These are phyloP conservation scores for Pyrenophora tritici-repentis DNA, from an alignment of 2,329 filamentous ascomycete genomes.

Conservation along the genomic window DNA sequence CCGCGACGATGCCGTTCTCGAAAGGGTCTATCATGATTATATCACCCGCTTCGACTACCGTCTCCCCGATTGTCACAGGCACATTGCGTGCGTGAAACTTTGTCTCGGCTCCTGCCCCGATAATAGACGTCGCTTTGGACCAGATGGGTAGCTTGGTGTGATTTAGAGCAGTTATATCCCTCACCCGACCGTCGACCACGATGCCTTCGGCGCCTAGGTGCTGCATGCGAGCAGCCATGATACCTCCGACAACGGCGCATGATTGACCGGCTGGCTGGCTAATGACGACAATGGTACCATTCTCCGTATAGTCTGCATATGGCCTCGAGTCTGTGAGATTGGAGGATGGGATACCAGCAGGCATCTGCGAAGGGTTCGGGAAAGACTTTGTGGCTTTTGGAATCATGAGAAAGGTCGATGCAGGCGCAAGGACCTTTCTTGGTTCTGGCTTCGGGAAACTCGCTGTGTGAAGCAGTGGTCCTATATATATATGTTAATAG, in stretches of 20 bases:
- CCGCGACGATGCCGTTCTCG: constrained; percentile 70
- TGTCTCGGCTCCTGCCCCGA: constrained; percentile 62
- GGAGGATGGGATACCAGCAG: constrained; percentile 39
- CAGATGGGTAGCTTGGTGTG: constrained; percentile 64
- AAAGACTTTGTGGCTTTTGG: constrained; percentile 58
- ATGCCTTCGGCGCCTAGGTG: constrained; percentile 63
- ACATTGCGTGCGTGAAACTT: constrained; percentile 60
- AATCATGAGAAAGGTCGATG: constrained; percentile 67
- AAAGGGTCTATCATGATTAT: constrained; percentile 70
- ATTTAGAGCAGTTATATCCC: constrained; percentile 67
- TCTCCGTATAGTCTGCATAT: constrained; percentile 68
- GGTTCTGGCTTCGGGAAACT: constrained; percentile 20
- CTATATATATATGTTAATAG: constrained; percentile 24
- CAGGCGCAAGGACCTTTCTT: constrained; percentile 55
- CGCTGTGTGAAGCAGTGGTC: constrained; percentile 32
- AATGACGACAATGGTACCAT: constrained; percentile 67
- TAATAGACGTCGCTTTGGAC: constrained; percentile 61
- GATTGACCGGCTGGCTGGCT: constrained; percentile 67
- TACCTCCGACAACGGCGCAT: constrained; percentile 76
- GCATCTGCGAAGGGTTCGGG: constrained; percentile 34
- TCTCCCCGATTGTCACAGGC: constrained; percentile 46
- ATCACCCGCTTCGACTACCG: constrained; percentile 57
- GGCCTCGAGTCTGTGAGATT: constrained; percentile 54
- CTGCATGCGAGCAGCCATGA: constrained; percentile 74
- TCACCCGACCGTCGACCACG: constrained; percentile 69